Conservation (phyloP, 1,284 basidiomycete genomes). For the Puccinia novopanici region DNA sequence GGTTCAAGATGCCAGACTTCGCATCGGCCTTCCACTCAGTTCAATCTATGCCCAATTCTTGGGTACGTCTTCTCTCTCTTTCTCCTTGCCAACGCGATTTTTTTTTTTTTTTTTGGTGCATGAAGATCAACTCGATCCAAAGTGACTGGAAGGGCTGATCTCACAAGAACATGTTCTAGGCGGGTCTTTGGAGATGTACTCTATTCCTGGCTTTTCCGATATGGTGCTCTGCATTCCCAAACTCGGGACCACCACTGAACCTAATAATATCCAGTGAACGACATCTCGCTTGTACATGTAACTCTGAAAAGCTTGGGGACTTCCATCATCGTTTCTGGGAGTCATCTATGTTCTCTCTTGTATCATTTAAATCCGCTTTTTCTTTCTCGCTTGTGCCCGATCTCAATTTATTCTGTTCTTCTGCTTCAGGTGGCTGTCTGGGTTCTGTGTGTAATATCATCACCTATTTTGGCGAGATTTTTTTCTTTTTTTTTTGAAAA, state of each 20-base stretch:
- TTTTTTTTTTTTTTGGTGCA: no score
- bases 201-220: conserved; percentile 72
- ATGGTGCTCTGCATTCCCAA: conserved; percentile 42
- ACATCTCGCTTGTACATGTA: neutral
- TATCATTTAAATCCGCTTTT: no score
- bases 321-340: no score
- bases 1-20: conserved; percentile 64
- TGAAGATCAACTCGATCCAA: neutral
- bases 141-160: conserved; percentile 7
- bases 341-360: no score
- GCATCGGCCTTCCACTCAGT: conserved; percentile 79
- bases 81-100: neutral
- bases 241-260: conserved; percentile 43
- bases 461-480: no score
- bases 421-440: no score
- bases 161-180: conserved; percentile 63
- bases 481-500: no score
- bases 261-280: conserved; percentile 19
- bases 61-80: conserved; percentile 61
- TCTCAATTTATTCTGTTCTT: no score
- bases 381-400: no score
- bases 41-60: conserved; percentile 73
- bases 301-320: no score
- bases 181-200: conserved; percentile 76
- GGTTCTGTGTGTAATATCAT: no score